Evolutionary conservation across 139 green algal genomes (phyloP), one percentile per base, ranked within the genome.

Genomic region (Yamagishiella unicocca): DNA sequence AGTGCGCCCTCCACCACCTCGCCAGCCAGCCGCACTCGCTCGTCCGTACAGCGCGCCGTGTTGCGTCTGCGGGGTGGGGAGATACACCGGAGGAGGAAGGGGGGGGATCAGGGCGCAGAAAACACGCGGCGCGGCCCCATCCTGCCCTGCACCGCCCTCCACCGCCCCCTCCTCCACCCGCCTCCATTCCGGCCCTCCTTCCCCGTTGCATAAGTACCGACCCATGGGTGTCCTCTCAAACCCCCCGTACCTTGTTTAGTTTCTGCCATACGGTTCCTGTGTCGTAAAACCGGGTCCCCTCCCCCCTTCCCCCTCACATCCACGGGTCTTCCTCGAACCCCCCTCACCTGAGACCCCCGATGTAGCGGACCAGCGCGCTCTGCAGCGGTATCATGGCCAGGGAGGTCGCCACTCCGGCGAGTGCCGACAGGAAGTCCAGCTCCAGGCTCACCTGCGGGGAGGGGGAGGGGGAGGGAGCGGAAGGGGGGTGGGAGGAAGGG

Each of bases 11-110:
- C 72, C 66, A 88, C 72, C 54, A 94, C 88, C 78, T 96, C 92
- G 1, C 93, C 89, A 31, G 92, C 92, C 66, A 98, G 91, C 27
- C 94, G 90, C 55, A 98, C 95, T 0, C 96, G 92, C 92, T 97
- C 95, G 85, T 98, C 96, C 6, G 96, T 96, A 40, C 54, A 91
- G 66, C 19, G 77, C 27, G 87, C 87, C 14, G 87, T 90, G 45
- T 83, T 87, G 46, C 82, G 82, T 33, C 82, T 85, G 79, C 24
- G 19, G 45, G 71, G 85, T 43, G 61, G 38, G 38, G 3, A 2
- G 62, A 29, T 31, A 38, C 27, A 27, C 0, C 0, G 17, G 21
- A 31, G 38, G 17, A 33, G 45, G 38, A 24, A 1, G 24, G 46
- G 24, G 31, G 35, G 50, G 14, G 76, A n/a, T 43, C 22, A 22